Percentiles rank a stretch among this genome's conserved stretches.
phyloP scores from a whole-genome alignment of 495 filamentous ascomycete species.

The Entonaema liquescens region DNA sequence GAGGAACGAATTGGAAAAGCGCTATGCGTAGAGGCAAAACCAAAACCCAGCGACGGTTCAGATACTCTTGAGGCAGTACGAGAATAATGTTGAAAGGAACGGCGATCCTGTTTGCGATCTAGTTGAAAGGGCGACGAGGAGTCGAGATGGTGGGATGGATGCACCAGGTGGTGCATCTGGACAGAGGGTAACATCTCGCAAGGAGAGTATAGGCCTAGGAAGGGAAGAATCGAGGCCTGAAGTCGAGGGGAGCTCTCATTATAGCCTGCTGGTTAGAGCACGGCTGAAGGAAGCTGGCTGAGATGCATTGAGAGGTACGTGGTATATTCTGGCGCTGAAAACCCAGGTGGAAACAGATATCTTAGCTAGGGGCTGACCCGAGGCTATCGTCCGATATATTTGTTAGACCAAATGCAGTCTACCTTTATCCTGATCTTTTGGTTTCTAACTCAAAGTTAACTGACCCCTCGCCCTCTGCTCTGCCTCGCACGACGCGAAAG shows the following conservation, averaged over 20 bases:
- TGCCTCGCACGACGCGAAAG: constrained; percentile 38
- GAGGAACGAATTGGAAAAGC: constrained; percentile 53
- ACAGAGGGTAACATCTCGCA: constrained; percentile 55
- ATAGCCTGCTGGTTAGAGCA: constrained; percentile 52
- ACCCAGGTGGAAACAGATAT: constrained; percentile 15
- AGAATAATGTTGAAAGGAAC: constrained; percentile 43
- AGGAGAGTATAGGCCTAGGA: constrained; percentile 28
- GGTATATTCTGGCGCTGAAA: constrained; percentile 6
- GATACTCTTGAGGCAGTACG: constrained; percentile 25
- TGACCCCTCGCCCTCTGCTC: constrained; percentile 24
- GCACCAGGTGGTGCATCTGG: constrained; percentile 61
- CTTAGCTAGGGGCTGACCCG: constrained; percentile 17
- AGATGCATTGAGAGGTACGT: constrained; percentile 40
- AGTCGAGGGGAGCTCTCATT: constrained; percentile 45
- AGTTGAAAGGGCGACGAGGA: constrained; percentile 43
- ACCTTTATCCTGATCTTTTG: constrained; percentile 4
- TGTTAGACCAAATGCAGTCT: constrained; percentile 11
- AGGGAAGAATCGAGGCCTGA: constrained; percentile 28
- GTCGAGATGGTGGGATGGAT: constrained; percentile 48
- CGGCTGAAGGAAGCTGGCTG: constrained; percentile 43
- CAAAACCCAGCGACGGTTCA: constrained; percentile 27
- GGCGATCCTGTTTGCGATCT: constrained; percentile 46
- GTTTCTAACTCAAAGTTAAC: background rate
- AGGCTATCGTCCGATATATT: constrained; percentile 28
- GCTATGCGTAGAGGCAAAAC: constrained; percentile 41